Evolutionary conservation across 345 rosid genomes (phyloP).

Genomic region (Gossypium herbaceum): DNA sequence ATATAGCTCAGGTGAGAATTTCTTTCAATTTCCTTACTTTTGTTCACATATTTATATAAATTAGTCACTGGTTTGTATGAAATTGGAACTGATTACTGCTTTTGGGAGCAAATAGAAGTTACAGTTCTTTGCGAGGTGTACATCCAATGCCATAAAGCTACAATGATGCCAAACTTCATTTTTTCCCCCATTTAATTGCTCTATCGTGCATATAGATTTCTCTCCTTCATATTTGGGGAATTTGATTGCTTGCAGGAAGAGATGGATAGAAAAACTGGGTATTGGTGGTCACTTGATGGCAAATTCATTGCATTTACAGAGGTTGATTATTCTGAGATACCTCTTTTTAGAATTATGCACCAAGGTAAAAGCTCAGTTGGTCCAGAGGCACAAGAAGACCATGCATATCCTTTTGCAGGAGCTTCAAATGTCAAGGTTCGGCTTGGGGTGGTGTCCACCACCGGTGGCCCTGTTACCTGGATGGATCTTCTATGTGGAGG

Average conservation of each 20-base stretch:
- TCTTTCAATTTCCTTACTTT: slow-evolving; percentile 15
- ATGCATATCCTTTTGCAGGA: slow-evolving; percentile 95
- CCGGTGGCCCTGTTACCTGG: slow-evolving; percentile 76
- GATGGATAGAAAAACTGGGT: slow-evolving; percentile 93
- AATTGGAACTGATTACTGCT: slow-evolving; percentile 1
- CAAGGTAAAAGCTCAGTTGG: slow-evolving; percentile 84
- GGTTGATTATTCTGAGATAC: slow-evolving; percentile 72
- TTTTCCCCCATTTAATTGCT: background rate
- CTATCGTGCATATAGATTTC: background rate
- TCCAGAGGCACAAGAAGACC: slow-evolving; percentile 81
- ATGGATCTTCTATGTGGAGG: slow-evolving; percentile 87
- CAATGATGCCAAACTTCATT: slow-evolving; percentile 14
- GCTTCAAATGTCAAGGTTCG: slow-evolving; percentile 78
- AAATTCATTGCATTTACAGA: slow-evolving; percentile 73
- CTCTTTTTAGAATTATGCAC: slow-evolving; percentile 92
- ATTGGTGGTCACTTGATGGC: slow-evolving; percentile 98
- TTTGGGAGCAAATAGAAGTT: background rate
- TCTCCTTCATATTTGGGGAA: background rate
- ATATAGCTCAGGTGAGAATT: slow-evolving; percentile 84
- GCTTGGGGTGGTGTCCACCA: slow-evolving; percentile 79
- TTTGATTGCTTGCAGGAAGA: slow-evolving; percentile 61
- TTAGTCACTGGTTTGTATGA: background rate
- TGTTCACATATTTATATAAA: slow-evolving; percentile 2
- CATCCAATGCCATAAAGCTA: background rate
- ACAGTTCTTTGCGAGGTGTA: background rate